Percentiles rank a stretch among this genome's conserved stretches.
phyloP scores from a whole-genome alignment of 148 eudicot species.

The Chenopodium berlandieri region DNA sequence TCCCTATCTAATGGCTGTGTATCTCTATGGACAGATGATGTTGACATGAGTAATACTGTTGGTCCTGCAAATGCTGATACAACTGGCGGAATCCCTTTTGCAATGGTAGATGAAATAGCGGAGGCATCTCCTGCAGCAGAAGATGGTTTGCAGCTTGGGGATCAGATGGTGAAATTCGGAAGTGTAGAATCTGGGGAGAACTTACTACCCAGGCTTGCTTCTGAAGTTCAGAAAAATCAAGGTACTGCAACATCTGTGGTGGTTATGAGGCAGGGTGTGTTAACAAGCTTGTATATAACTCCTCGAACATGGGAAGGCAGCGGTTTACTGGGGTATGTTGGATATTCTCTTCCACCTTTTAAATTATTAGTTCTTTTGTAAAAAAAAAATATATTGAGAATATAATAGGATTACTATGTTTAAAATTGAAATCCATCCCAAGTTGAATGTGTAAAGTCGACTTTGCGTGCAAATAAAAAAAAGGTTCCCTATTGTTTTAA shows the following conservation, averaged over 20 bases:
- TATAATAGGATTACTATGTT: not conserved
- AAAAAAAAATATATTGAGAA: no score
- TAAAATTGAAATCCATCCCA: no score
- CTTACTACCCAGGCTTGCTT: conserved; percentile 63
- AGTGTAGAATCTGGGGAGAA: conserved; percentile 68
- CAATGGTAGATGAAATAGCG: conserved; percentile 82
- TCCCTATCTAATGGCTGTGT: conserved; percentile 23
- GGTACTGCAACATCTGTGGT: conserved; percentile 50
- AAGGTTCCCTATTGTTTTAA: not conserved
- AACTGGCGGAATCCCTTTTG: conserved; percentile 61
- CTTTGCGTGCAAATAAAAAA: not conserved
- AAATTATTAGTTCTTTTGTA: no score
- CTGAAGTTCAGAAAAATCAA: conserved; percentile 70
- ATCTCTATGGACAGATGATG: conserved; percentile 31
- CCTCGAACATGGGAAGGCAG: conserved; percentile 94
- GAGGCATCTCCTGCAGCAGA: conserved; percentile 96
- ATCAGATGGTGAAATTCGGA: conserved; percentile 87
- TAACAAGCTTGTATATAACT: conserved; percentile 51
- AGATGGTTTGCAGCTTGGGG: conserved; percentile 96
- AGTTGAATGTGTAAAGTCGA: not conserved
- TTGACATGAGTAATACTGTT: conserved; percentile 18
- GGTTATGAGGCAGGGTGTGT: conserved; percentile 74
- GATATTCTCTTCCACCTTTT: not conserved
- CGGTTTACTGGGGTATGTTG: conserved; percentile 83
- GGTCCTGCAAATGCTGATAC: conserved; percentile 32